Evolutionary conservation across 495 filamentous ascomycete species (phyloP).

Genomic region (Pyrenula massariospora): DNA sequence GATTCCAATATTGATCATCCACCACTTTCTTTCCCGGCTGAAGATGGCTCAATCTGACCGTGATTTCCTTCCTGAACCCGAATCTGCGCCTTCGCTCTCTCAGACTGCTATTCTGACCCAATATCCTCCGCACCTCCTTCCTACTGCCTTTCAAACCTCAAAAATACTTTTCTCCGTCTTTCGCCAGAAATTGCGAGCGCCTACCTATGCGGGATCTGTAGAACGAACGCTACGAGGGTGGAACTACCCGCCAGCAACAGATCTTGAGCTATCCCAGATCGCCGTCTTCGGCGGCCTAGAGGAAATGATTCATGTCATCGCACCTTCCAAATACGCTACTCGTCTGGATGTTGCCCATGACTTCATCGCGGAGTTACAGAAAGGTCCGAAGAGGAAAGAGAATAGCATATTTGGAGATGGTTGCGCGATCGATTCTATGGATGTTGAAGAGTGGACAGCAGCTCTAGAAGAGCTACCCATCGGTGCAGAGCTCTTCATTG

Average conservation of each 20-base stretch:
- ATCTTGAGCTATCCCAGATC: background rate
- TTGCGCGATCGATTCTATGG: no score
- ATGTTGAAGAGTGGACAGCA: no score
- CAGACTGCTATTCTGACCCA: background rate
- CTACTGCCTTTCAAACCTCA: background rate
- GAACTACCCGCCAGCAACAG: background rate
- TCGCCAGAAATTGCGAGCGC: background rate
- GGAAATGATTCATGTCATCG: background rate
- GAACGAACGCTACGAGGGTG: conserved; percentile 1
- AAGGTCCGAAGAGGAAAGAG: no score
- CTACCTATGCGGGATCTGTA: background rate
- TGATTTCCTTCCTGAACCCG: background rate
- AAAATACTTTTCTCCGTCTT: background rate
- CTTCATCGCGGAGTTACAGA: background rate
- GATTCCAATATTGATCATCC: background rate
- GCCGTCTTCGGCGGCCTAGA: background rate
- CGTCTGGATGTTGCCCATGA: background rate
- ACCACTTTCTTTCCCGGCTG: background rate
- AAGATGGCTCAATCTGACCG: background rate
- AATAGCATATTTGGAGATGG: no score
- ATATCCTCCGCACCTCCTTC: background rate
- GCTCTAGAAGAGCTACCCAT: background rate
- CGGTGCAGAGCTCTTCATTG: background rate
- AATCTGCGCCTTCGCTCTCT: background rate
- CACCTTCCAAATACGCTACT: background rate